Base-by-base conservation (phyloP, 2,329 filamentous ascomycete species). In the Magnaporthiopsis poae region DNA sequence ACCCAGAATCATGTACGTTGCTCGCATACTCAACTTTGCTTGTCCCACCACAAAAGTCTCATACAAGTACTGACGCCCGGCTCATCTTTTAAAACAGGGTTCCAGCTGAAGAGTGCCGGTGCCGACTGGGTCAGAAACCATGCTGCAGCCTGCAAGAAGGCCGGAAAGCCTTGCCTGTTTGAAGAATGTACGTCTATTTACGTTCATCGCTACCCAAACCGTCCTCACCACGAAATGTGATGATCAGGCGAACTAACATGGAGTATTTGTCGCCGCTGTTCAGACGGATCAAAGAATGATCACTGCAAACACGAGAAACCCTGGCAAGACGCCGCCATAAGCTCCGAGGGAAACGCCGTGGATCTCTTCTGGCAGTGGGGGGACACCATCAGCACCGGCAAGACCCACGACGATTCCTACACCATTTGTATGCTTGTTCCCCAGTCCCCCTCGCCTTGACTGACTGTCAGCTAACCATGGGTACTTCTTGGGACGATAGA, bases 331-430 rank as follows among this genome's bases (percentile, higher is more conserved):
- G 72, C 74, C 3, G 75, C 77, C 5, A 69, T 75, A 8, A 70
- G 71, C 9, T 69, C 73, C 1, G 72, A 69, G 25, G 74, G 77
- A 29, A 76, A 77, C 71, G 75, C 71, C 0, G 76, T 69, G 4
- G 78, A 79, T 67, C 67, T 74, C n/a, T 79, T 78, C 67, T 79
- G 77, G 77, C 77, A 79, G 68, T 75, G 76, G 69, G 77, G 77
- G n/a, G 77, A 79, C 67, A 72, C 70, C 7, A 70, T 79, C 52
- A 79, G 79, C 73, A 75, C 68, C 11, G 80, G 80, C 2, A 74
- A 61, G 31, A 76, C 79, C 0, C 73, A 75, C 62, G 74, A 80
- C 65, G 80, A 82, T 63, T 77, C 76, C n/a, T 76, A 79, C 65
- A 82, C 80, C 15, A 77, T 82, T 67, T 82, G 61, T 62, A 36